Evolutionary conservation across 1,284 basidiomycete species (phyloP).

Genomic region (Waitea zeae): DNA sequence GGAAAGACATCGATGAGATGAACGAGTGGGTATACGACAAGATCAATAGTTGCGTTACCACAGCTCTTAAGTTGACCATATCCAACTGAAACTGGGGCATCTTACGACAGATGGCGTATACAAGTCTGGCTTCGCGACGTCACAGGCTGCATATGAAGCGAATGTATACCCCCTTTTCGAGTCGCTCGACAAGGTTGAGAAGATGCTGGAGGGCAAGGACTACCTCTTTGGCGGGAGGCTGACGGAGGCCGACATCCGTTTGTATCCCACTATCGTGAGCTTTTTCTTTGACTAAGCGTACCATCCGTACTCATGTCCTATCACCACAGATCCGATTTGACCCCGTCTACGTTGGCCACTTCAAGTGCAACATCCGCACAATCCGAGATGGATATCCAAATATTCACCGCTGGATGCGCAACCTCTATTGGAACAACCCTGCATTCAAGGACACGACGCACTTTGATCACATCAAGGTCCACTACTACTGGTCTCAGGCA

Average conservation of each 20-base stretch:
- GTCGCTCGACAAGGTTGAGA: slow-evolving; percentile 70
- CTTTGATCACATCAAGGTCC: slow-evolving; percentile 78
- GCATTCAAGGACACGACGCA: slow-evolving; percentile 84
- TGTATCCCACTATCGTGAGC: slow-evolving; percentile 81
- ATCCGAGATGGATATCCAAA: slow-evolving; percentile 65
- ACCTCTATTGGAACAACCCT: slow-evolving; percentile 80
- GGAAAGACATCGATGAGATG: slow-evolving; percentile 69
- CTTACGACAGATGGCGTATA: slow-evolving; percentile 63
- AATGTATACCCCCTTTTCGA: slow-evolving; percentile 61
- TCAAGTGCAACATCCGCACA: slow-evolving; percentile 84
- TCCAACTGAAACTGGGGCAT: not conserved
- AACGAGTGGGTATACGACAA: slow-evolving; percentile 80
- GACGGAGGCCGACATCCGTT: slow-evolving; percentile 85
- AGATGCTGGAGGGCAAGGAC: slow-evolving; percentile 58
- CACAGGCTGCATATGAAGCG: slow-evolving; percentile 67
- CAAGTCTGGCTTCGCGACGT: slow-evolving; percentile 77
- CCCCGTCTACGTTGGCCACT: slow-evolving; percentile 81
- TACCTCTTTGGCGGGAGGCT: slow-evolving; percentile 71
- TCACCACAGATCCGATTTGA: slow-evolving; percentile 39
- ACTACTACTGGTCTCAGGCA: slow-evolving; percentile 67
- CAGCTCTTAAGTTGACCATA: too few relatives aligned
- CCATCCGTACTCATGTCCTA: not conserved
- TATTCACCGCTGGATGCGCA: slow-evolving; percentile 55
- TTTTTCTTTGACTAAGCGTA: not conserved
- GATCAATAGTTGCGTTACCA: slow-evolving; percentile 52